Base-by-base conservation (phyloP, 331 rosid species). In the Stylosanthes scabra region DNA sequence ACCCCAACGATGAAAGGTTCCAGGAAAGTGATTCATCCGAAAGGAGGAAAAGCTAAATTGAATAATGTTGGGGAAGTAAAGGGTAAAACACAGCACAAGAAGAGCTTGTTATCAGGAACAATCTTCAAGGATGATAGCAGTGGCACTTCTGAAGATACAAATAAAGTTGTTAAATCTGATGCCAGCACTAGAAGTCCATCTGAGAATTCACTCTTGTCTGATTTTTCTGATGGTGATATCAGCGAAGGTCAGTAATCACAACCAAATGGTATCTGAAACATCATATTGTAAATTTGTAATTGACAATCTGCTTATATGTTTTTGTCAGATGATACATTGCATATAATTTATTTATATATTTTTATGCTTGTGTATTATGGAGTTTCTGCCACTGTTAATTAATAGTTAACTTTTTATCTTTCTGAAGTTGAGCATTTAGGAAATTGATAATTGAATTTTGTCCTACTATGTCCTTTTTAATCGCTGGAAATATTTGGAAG, bases 61-160 rank as follows among this genome's bases (percentile, higher is more conserved):
- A 82, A 70, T 59, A 63, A 55, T 14, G 15, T 58, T 45, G 56
- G 68, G 42, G 81, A 80, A 76, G 81, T 69, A 59, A 76, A 63
- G 74, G 61, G 81, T 72, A 78, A 49, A 59, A 70, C 50, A 25
- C 81, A 78, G 47, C 71, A 54, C 20, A 83, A 71, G 50, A 89
- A 74, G 83, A 86, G 83, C 76, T 70, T 86, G 74, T 68, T 81
- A 66, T 78, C 78, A 0, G 88, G 88, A 71, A 62, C 83, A 75
- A 87, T 93, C 78, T 93, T 90, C 84, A 70, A 78, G 59, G 96
- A 83, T 80, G 91, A 85, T 59, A 86, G 86, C 69, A 85, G 89
- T 59, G 82, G 78, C 52, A 70, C 87, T 66, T 85, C 93, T 16
- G 90, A 84, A 78, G 90, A 79, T 67, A 89, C 55, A 74, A 80